Percentiles rank a stretch among this genome's conserved stretches.
These are phyloP conservation scores for Irpex sp. DNA, from an alignment of 1,284 basidiomycete genomes.

Conservation along the genomic window DNA sequence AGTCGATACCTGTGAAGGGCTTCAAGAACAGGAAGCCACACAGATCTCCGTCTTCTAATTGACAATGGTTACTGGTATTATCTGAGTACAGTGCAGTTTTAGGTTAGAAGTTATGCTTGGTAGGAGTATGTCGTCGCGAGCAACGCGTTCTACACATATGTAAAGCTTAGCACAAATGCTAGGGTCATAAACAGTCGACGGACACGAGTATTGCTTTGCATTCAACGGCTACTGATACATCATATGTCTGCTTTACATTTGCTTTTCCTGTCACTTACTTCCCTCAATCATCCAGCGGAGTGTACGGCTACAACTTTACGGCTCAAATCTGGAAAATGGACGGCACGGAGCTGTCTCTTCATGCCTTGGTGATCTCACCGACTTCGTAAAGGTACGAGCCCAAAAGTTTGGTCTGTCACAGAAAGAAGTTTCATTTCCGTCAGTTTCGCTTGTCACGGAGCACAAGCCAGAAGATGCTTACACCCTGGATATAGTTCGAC, in stretches of 20 bases:
- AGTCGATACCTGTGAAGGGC: not conserved
- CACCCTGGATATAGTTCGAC: slow-evolving; percentile 91
- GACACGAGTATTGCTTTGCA: not conserved
- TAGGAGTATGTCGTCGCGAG: not conserved
- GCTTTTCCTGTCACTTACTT: not conserved
- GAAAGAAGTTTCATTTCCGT: not conserved
- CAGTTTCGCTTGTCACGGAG: not conserved
- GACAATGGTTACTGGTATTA: not conserved
- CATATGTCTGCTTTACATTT: not conserved
- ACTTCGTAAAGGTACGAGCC: slow-evolving; percentile 20
- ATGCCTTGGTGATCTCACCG: slow-evolving; percentile 15
- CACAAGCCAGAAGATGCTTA: slow-evolving; percentile 32
- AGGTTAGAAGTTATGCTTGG: not conserved
- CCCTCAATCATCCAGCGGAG: not conserved
- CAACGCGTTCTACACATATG: not conserved
- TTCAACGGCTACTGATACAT: slow-evolving; percentile 2
- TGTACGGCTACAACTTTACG: slow-evolving; percentile 3
- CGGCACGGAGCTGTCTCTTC: not conserved
- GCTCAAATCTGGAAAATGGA: not conserved
- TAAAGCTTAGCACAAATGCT: not conserved
- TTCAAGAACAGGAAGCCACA: slow-evolving; percentile 4
- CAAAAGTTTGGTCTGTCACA: slow-evolving; percentile 16
- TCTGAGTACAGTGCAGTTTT: not conserved
- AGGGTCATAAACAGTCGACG: not conserved
- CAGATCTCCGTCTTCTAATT: not conserved